A percentile compares a stretch with the other conserved stretches of the same genome.
These are phyloP conservation scores for Boeremia exigua DNA, from an alignment of 2,329 filamentous ascomycete species.

Conservation along the genomic window DNA sequence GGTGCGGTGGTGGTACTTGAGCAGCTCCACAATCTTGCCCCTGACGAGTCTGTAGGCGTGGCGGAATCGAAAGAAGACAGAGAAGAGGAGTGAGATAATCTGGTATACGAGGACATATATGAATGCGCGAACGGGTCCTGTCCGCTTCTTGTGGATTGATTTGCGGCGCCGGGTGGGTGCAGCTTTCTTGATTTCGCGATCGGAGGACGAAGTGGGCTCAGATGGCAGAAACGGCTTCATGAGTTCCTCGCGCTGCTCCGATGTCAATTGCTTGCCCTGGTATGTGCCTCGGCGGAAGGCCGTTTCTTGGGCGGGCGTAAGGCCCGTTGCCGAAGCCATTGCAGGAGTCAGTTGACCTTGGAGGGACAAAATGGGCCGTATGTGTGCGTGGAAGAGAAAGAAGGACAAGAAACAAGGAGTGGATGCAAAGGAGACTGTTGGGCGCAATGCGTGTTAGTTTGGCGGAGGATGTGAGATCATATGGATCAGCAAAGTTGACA, in stretches of 20 bases:
- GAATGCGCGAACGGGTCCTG: slow-evolving; percentile 65
- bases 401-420: slow-evolving; percentile 1
- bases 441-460: slow-evolving; percentile 12
- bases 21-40: slow-evolving; percentile 78
- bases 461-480: slow-evolving; percentile 24
- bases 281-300: slow-evolving; percentile 45
- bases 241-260: slow-evolving; percentile 58
- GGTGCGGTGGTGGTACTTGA: slow-evolving; percentile 95
- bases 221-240: slow-evolving; percentile 61
- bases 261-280: slow-evolving; percentile 50
- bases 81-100: slow-evolving; percentile 81
- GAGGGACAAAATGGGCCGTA: slow-evolving; percentile 9
- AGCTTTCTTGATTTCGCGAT: slow-evolving; percentile 15
- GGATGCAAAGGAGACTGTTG: not conserved
- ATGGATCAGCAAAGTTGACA: slow-evolving; percentile 24
- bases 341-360: slow-evolving; percentile 13
- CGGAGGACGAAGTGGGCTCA: slow-evolving; percentile 39
- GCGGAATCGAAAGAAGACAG: slow-evolving; percentile 82
- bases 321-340: slow-evolving; percentile 43
- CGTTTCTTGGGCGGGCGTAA: slow-evolving; percentile 37
- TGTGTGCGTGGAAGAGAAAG: not conserved
- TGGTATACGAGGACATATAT: slow-evolving; percentile 72
- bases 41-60: slow-evolving; percentile 79
- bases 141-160: slow-evolving; percentile 49
- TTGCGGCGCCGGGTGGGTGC: slow-evolving; percentile 24